Base-by-base conservation (phyloP, 129 eudicot genomes). In the Lactuca saligna region DNA sequence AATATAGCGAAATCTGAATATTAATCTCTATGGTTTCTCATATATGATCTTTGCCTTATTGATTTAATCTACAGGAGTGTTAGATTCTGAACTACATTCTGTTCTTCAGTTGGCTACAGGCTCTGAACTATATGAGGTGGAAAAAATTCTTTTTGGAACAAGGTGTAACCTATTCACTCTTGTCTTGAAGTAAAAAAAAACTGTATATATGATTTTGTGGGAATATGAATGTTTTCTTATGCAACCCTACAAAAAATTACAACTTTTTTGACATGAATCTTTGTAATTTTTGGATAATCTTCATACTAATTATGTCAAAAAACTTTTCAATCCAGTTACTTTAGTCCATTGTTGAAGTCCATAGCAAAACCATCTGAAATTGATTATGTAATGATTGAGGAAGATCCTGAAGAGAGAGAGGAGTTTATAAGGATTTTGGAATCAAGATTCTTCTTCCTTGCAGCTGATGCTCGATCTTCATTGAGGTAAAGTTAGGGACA, bases 391-490 rank as follows among this genome's bases (percentile, higher is more conserved):
- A 87, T 89, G 97, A 80, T 89, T 44, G 95, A 89, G 75, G 90
- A 89, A 78, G 98, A 93, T 57, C 95, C 87, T 14, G 78, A 87
- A 17, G 97, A 85, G 79, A 78, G 98, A 74, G 98, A 93, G 4
- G 83, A 82, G 54, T 93, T 86, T 71, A 83, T 93, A 12, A 67
- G 82, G 5, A 64, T 78, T 77, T 83, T 93, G 68, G 98, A 86
- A 77, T 82, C 95, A 7, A 86, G 97, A 70, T 93, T 93, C 64
- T 83, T 93, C 61, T 93, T 74, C 73, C 98, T 93, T 67, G 98
- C 98, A 13, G 98, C 98, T 62, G 98, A 93, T 87, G 98, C 97
- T 31, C 89, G 95, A 10, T 85, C 98, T 32, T 89, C 96, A 32
- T 63, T 93, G 76, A 93, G 98, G 98, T 89, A 79, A 60, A 46